phyloP scores from a whole-genome alignment of 192 early-diverging fungal species.

The Backusella australiensis region DNA sequence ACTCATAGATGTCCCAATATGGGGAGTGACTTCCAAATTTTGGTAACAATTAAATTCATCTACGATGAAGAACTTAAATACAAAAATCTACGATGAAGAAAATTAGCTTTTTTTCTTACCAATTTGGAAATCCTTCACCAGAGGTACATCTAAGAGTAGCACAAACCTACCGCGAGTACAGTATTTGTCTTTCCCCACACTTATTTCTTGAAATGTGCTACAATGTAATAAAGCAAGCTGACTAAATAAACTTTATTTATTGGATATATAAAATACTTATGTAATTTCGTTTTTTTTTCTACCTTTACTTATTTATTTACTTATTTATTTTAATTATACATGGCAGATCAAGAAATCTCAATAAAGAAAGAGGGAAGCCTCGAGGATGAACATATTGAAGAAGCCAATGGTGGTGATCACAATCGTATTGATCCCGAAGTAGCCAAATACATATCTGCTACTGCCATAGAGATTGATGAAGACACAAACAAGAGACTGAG shows the following conservation, averaged over 20 bases:
- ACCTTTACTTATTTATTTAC: not conserved
- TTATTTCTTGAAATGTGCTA: not conserved
- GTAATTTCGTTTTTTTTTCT: not conserved
- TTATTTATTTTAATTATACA: not conserved
- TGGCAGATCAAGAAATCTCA: not conserved
- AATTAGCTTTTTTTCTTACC: too few species aligned
- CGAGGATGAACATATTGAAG: not conserved
- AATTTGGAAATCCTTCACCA: too few species aligned
- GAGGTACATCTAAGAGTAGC: too few species aligned
- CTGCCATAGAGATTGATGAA: slow-evolving; percentile 12
- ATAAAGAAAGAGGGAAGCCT: not conserved
- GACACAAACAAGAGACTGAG: slow-evolving; percentile 14
- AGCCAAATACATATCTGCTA: slow-evolving; percentile 14
- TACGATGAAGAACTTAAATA: too few species aligned
- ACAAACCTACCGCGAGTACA: too few species aligned
- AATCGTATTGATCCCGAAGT: slow-evolving; percentile 22
- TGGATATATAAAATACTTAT: not conserved
- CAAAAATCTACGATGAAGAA: too few species aligned
- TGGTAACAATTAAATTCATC: too few species aligned
- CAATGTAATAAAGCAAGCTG: not conserved
- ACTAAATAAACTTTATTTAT: not conserved
- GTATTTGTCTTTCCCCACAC: not conserved
- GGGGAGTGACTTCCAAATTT: too few species aligned
- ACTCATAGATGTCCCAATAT: too few species aligned
- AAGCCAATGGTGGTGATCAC: slow-evolving; percentile 10